A percentile compares a stretch with the other conserved stretches of the same genome.
Conservation (phyloP, 768 basidiomycete genomes). For the Hericium rajendrae region DNA sequence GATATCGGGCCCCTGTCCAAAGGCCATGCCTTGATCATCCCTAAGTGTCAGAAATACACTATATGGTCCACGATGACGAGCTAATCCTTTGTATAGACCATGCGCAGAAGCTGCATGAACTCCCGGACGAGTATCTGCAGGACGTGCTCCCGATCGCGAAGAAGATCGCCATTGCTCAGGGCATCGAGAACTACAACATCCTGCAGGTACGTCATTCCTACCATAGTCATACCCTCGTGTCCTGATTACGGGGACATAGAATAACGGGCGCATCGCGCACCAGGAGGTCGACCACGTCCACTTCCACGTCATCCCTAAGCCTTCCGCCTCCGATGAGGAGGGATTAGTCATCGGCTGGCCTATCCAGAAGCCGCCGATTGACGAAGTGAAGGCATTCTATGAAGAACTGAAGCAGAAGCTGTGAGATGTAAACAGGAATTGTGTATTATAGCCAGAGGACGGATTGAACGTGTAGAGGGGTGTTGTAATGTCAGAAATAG, state of each 20-base stretch:
- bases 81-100: conserved; percentile 47
- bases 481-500: too few species aligned
- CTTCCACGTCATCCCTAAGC: conserved; percentile 93
- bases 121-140: conserved; percentile 76
- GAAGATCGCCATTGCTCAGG: conserved; percentile 75
- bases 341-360: conserved; percentile 87
- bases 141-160: conserved; percentile 78
- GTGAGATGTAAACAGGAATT: conserved; percentile 15
- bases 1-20: conserved; percentile 87
- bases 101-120: conserved; percentile 72
- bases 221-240: not conserved
- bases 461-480: too few species aligned
- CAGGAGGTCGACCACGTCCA: conserved; percentile 77
- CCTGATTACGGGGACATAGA: conserved; percentile 27
- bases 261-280: conserved; percentile 57
- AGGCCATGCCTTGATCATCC: conserved; percentile 88
- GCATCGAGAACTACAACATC: conserved; percentile 76
- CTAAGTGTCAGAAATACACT: conserved; percentile 56
- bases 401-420: conserved; percentile 53
- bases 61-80: conserved; percentile 1
- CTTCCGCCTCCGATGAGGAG: conserved; percentile 44
- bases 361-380: conserved; percentile 43
- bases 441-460: too few species aligned
- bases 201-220: conserved; percentile 40
- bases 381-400: conserved; percentile 48